Base-by-base conservation (phyloP, 2,329 filamentous ascomycete species). In the Waltergamsia citrina region DNA sequence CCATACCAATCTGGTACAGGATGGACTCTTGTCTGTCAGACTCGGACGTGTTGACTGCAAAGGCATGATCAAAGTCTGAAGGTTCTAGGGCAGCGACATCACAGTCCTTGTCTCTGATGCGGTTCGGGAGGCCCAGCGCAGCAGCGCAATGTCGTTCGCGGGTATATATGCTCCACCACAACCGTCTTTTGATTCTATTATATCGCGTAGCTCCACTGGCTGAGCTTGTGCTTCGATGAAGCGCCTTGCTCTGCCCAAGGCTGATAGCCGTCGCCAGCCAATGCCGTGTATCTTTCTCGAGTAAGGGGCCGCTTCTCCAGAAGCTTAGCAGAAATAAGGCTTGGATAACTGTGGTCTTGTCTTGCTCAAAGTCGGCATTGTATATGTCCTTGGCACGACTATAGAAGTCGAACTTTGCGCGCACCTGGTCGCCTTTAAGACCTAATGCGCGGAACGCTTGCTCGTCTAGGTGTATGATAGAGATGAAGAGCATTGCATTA, bases 121-220 rank as follows among this genome's bases (percentile, higher is more conserved):
- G 53, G 29, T 59, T 60, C 0, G 65, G 65, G 2, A 69, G 44
- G 2, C 65, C 65, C 6, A 63, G 41, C 8, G 63, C 60, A 3
- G 62, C 58, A 1, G 62, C 58, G 17, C 57, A 61, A 43, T 70
- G 65, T 29, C 65, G 58, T 34, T 70, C 66, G 10, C 65, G 60
- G n/a, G 65, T 48, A 36, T 68, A 68, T 7, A 67, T 52, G 12
- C 62, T 59, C 65, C 65, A 69, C 62, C 64, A 69, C 5, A 68
- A 51, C 5, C 63, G 43, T n/a, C n/a, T n/a, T n/a, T n/a, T n/a
- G n/a, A n/a, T n/a, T n/a, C n/a, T n/a, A n/a, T n/a, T n/a, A n/a
- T n/a, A n/a, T n/a, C n/a, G n/a, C n/a, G n/a, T n/a, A n/a, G n/a
- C n/a, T n/a, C n/a, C n/a, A n/a, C n/a, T n/a, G n/a, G n/a, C n/a